Percentiles rank a stretch among this genome's conserved stretches.
phyloP scores from a whole-genome alignment of 176 grass and related monocot genomes.

The Oryza rufipogon region DNA sequence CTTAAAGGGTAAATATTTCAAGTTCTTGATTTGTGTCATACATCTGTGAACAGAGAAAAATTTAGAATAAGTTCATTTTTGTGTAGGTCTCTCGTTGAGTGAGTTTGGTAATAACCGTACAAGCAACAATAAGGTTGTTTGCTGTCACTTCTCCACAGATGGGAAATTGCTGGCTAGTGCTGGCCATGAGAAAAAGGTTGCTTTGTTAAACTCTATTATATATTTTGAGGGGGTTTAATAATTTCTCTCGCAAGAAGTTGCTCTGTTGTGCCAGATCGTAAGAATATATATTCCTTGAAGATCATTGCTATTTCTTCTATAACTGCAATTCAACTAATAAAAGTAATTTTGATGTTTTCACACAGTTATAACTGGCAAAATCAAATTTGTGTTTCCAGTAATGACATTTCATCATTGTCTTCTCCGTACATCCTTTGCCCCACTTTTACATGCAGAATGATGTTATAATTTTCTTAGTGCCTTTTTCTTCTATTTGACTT shows the following conservation, averaged over 20 bases:
- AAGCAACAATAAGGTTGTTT: conserved; percentile 78
- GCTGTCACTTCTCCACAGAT: conserved; percentile 81
- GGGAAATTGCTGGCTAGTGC: conserved; percentile 80
- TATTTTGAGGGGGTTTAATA: conserved; percentile 7
- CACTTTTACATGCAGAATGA: conserved; percentile 14
- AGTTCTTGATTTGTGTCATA: conserved; percentile 6
- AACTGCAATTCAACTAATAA: conserved; percentile 14
- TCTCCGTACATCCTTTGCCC: not conserved
- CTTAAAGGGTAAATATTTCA: conserved; percentile 63
- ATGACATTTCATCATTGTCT: conserved; percentile 4
- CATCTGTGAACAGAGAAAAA: conserved; percentile 27
- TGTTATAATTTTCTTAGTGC: conserved; percentile 25
- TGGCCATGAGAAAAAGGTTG: conserved; percentile 87
- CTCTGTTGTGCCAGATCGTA: conserved; percentile 15
- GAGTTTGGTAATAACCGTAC: conserved; percentile 64
- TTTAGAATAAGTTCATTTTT: conserved; percentile 31
- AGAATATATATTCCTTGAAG: not conserved
- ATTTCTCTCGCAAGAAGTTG: conserved; percentile 18
- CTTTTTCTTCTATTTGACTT: conserved; percentile 16
- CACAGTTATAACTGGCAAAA: conserved; percentile 3
- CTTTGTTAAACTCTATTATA: conserved; percentile 6
- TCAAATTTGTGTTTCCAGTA: not conserved
- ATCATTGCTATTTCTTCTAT: not conserved
- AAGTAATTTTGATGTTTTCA: not conserved
- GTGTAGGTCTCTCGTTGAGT: conserved; percentile 71